Evolutionary conservation across 495 filamentous ascomycete genomes (phyloP).

Genomic region (Podospora didyma): DNA sequence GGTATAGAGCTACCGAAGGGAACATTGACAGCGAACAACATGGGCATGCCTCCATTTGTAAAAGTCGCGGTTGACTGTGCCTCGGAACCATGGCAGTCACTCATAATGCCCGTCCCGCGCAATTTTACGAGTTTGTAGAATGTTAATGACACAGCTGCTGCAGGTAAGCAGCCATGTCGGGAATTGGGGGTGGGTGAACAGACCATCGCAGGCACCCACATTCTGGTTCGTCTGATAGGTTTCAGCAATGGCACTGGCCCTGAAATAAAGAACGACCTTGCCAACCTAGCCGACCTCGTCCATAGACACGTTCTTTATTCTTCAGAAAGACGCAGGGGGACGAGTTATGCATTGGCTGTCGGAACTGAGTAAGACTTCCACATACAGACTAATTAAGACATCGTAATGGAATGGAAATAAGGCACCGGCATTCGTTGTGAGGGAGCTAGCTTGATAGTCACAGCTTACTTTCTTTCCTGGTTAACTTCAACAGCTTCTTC

Average conservation of each 20-base stretch:
- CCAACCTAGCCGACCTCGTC: no score
- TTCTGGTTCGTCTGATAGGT: not conserved
- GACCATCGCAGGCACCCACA: not conserved
- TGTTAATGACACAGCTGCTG: not conserved
- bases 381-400: no score
- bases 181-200: not conserved
- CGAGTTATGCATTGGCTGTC: no score
- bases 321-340: no score
- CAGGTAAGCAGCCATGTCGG: not conserved
- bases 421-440: no score
- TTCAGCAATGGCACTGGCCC: not conserved
- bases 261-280: not conserved
- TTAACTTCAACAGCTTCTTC: no score
- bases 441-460: no score
- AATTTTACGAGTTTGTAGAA: not conserved
- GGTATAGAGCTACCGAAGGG: not conserved
- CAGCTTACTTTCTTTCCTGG: no score
- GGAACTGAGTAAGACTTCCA: no score
- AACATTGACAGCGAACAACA: not conserved
- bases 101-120: not conserved
- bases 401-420: no score
- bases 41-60: not conserved
- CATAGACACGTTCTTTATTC: no score
- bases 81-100: not conserved
- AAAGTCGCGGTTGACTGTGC: not conserved